Conservation (phyloP, 257 asterid species). For the Linaria vulgaris region DNA sequence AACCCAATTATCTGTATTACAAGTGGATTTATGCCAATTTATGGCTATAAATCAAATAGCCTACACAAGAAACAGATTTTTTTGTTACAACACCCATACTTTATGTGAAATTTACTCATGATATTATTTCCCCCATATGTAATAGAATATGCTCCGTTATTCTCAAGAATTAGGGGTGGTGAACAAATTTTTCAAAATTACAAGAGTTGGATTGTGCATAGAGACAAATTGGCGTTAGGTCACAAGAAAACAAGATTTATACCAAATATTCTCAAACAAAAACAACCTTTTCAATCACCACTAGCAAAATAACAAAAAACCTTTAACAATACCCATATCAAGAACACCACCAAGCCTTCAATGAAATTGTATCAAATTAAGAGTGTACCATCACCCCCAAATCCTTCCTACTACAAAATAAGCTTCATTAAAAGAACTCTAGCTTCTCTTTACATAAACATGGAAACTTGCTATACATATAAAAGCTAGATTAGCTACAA, state of each 20-base stretch:
- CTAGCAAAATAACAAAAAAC: conserved; percentile 30
- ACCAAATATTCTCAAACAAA: conserved; percentile 39
- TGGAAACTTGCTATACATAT: conserved; percentile 50
- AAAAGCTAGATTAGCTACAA: conserved; percentile 32
- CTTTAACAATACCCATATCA: conserved; percentile 27
- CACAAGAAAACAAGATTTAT: conserved; percentile 23
- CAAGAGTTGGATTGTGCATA: too few species aligned
- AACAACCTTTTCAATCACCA: conserved; percentile 37
- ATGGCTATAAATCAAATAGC: conserved; percentile 11
- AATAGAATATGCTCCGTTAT: too few species aligned
- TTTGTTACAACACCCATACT: too few species aligned
- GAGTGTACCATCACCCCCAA: too few species aligned
- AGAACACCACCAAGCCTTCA: conserved; percentile 14
- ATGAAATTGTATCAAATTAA: conserved; percentile 5
- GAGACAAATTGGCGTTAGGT: too few species aligned
- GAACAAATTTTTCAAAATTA: too few species aligned
- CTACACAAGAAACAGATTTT: too few species aligned
- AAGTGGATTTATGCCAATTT: conserved; percentile 23
- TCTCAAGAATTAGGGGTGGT: too few species aligned
- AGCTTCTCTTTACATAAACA: conserved; percentile 45
- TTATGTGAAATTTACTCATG: too few species aligned
- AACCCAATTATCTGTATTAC: conserved; percentile 1
- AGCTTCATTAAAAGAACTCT: conserved; percentile 31
- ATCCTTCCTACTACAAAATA: conserved; percentile 20
- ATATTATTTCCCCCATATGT: too few species aligned